Evolutionary conservation across 2,329 filamentous ascomycete genomes (phyloP), one percentile per base, ranked within the genome.

Genomic region (Rhynchosporium secalis): DNA sequence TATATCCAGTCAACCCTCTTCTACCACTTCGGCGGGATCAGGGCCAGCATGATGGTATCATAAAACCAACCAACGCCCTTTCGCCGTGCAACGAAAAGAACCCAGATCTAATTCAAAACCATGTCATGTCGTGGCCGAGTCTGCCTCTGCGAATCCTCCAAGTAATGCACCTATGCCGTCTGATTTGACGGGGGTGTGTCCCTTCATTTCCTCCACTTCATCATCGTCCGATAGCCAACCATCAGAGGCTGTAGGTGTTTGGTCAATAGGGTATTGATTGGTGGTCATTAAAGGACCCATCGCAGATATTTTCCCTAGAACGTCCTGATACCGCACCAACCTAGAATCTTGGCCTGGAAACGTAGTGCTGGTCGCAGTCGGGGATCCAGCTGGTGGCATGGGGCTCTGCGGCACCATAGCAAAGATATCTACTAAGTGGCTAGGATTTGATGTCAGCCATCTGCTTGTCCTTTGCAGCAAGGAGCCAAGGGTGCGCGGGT

Each of bases 341-440:
- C 81, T 80, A 51, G 81, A 78, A 65, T 85, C 83, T 71, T 86
- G 83, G 54, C 80, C 81, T 57, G 81, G 78, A 68, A 82, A 80
- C 31, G 76, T 76, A 58, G 65, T 65, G 45, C 61, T 60, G 46
- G 75, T 70, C 68, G 78, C 70, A 65, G 72, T 69, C 56, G 72
- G 69, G 40, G 76, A 74, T 62, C 80, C 80, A 54, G 60, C 43
- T 46, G 49, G 56, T 51, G 56, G 58, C 31, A 57, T 31, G 15
- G 51, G 43, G 41, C 58, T 64, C 62, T 82, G 80, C 28, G 84
- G 83, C 41, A 82, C 80, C 70, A 87, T 86, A 66, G 87, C 85
- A 75, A 87, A 88, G 52, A 88, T 84, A 71, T 88, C 86, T 64
- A 88, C 85, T 76, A 88, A 83, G 70, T 87, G 86, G 70, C 86